phyloP scores from a whole-genome alignment of 1,284 basidiomycete genomes.

The Rhodofomes roseus region DNA sequence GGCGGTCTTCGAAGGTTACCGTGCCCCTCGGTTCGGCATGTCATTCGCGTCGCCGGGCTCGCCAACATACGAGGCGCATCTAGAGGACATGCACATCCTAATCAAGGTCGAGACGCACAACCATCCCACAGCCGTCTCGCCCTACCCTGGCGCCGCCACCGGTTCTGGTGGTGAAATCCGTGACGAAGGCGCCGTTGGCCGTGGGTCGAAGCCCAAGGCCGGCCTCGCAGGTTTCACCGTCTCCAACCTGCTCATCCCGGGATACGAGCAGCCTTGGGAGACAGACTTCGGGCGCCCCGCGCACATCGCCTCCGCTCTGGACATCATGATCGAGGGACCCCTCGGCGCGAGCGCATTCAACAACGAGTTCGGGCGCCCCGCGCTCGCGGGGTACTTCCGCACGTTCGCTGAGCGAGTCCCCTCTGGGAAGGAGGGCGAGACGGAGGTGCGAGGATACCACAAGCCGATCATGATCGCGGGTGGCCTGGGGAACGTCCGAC shows the following conservation, averaged over 20 bases:
- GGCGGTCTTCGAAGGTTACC: constrained; percentile 84
- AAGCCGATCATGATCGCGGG: constrained; percentile 99
- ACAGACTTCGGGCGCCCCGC: constrained; percentile 84
- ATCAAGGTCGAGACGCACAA: constrained; percentile 99
- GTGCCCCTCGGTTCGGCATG: constrained; percentile 81
- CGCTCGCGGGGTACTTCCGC: constrained; percentile 81
- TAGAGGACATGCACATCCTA: constrained; percentile 86
- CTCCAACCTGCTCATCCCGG: constrained; percentile 92
- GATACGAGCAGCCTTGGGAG: constrained; percentile 89
- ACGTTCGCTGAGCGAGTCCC: constrained; percentile 80
- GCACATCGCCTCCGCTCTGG: constrained; percentile 90
- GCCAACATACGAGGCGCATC: constrained; percentile 49
- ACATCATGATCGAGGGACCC: constrained; percentile 98
- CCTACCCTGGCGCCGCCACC: constrained; percentile 95
- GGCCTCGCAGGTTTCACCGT: constrained; percentile 93
- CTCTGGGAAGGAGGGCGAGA: constrained; percentile 35
- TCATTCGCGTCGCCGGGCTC: constrained; percentile 36
- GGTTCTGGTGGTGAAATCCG: constrained; percentile 98
- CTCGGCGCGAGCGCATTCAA: constrained; percentile 96
- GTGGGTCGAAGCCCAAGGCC: constrained; percentile 95
- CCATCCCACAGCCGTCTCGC: constrained; percentile 97
- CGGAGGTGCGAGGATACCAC: constrained; percentile 92
- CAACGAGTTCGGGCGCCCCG: constrained; percentile 97
- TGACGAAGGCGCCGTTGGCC: constrained; percentile 95
- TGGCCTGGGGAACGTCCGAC: constrained; percentile 90